Evolutionary conservation across 2,329 filamentous ascomycete species (phyloP).

Genomic region (Colletotrichum eleusines): DNA sequence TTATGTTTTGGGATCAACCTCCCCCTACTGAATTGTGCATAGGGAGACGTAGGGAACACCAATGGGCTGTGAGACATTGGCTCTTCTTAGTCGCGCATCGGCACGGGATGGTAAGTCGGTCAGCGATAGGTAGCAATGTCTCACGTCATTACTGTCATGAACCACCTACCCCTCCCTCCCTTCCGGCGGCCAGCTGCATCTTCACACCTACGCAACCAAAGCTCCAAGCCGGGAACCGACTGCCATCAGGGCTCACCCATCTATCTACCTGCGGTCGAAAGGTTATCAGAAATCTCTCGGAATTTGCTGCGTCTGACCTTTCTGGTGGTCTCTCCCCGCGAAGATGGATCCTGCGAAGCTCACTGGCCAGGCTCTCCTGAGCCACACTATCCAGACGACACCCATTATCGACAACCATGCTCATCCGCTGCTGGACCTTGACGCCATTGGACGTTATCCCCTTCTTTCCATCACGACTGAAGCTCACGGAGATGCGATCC

Average conservation of each 20-base stretch:
- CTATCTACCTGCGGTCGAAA: constrained; percentile 26
- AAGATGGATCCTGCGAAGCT: constrained; percentile 42
- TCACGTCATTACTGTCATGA: constrained; percentile 31
- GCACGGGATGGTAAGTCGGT: background rate
- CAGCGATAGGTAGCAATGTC: no score
- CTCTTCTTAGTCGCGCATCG: background rate
- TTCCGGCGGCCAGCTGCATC: background rate
- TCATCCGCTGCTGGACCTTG: constrained; percentile 73
- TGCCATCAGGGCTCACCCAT: constrained; percentile 13
- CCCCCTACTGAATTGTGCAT: constrained; percentile 10
- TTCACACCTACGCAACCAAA: constrained; percentile 25
- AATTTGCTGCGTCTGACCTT: background rate
- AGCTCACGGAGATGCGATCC: constrained; percentile 75
- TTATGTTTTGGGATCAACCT: background rate
- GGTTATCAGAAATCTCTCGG: constrained; percentile 13
- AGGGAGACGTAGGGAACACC: background rate
- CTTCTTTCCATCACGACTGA: constrained; percentile 77
- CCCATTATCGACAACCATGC: constrained; percentile 82
- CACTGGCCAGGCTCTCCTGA: constrained; percentile 45
- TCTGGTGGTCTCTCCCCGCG: constrained; percentile 33
- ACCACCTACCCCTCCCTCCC: constrained; percentile 29
- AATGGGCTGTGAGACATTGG: constrained; percentile 27
- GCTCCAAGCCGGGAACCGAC: background rate
- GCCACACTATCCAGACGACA: constrained; percentile 60
- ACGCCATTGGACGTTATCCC: constrained; percentile 59